A percentile compares a stretch with the other conserved stretches of the same genome.
Conservation (phyloP, 345 rosid species). For the Rubroshorea leprosula region DNA sequence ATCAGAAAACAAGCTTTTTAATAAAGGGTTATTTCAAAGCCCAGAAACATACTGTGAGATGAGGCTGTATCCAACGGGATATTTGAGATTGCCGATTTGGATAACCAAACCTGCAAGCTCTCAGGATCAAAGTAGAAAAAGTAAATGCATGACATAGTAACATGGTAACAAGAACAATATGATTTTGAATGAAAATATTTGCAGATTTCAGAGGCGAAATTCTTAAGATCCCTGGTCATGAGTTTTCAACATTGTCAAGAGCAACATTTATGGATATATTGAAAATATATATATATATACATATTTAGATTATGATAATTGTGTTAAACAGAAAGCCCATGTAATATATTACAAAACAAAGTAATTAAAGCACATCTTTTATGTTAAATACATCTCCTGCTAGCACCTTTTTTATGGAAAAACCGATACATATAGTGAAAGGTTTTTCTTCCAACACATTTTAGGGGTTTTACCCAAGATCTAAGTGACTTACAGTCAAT, state of each 20-base stretch:
- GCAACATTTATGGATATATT: neutral
- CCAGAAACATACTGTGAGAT: conserved; percentile 50
- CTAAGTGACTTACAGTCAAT: neutral
- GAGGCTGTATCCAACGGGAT: conserved; percentile 92
- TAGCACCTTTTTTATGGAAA: too few species aligned
- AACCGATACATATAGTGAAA: too few species aligned
- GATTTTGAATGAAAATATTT: neutral
- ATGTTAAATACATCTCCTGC: too few species aligned
- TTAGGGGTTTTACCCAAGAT: neutral
- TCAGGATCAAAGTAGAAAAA: conserved; percentile 12
- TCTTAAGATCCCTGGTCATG: conserved; percentile 4
- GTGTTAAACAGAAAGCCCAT: neutral
- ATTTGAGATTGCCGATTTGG: conserved; percentile 69
- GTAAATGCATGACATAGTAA: conserved; percentile 13
- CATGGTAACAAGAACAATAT: neutral
- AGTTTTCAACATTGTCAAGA: neutral
- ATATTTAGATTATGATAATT: neutral
- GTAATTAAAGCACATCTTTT: too few species aligned
- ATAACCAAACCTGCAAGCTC: conserved; percentile 62
- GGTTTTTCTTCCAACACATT: neutral
- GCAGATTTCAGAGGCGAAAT: conserved; percentile 1
- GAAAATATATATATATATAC: too few species aligned
- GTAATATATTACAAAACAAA: neutral
- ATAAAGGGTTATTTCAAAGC: conserved; percentile 14
- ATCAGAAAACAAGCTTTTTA: conserved; percentile 15